Conservation (phyloP, 306 rosid genomes). For the Alnus glutinosa region DNA sequence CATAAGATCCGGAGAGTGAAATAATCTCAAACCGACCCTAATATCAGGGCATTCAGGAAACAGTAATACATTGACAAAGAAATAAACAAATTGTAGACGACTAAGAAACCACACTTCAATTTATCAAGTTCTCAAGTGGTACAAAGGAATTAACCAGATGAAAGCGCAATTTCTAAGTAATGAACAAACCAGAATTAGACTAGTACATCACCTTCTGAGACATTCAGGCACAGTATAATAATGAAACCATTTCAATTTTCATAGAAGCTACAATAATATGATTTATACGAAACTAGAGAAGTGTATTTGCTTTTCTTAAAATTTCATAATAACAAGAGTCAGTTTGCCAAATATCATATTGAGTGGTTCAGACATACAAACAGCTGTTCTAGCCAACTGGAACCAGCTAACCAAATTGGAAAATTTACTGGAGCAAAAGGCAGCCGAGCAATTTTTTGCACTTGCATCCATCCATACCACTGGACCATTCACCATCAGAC, state of each 20-base stretch:
- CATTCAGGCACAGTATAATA: background rate
- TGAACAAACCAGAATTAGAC: background rate
- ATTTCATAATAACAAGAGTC: background rate
- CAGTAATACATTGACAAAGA: conserved; percentile 17
- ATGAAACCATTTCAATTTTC: background rate
- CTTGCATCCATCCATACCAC: background rate
- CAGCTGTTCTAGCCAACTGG: background rate
- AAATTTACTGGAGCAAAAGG: background rate
- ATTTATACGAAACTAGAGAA: background rate
- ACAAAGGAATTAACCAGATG: conserved; percentile 6
- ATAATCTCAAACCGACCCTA: conserved; percentile 95
- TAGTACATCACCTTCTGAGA: background rate
- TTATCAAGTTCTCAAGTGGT: background rate
- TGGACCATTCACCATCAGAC: background rate
- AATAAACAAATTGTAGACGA: conserved; percentile 15
- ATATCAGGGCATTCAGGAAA: conserved; percentile 28
- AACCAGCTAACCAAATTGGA: background rate
- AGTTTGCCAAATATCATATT: background rate
- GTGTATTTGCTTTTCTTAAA: background rate
- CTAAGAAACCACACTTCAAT: conserved; percentile 13
- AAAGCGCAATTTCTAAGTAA: background rate
- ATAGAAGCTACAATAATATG: background rate
- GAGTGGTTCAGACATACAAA: background rate
- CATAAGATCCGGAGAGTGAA: conserved; percentile 86
- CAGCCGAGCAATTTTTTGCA: background rate